Evolutionary conservation across 177 flowering plant genomes (phyloP), one percentile per base, ranked within the genome.

Genomic region (Telopea speciosissima): DNA sequence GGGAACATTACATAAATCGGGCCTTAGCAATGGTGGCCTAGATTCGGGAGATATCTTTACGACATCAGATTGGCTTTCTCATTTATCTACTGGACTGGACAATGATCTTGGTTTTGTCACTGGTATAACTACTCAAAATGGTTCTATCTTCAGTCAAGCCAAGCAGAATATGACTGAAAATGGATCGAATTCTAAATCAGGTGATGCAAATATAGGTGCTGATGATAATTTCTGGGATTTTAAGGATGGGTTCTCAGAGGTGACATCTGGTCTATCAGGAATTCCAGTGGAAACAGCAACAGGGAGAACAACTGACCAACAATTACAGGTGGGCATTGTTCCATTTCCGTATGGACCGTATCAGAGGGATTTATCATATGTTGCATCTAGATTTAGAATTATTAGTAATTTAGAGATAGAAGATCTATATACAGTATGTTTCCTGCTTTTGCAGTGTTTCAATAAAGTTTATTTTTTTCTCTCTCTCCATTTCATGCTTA

Each of bases 161-260:
- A 68, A 68, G 66, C 75, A 58, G 63, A 72, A 65, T 67, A 70
- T 68, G 52, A 28, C 31, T 24, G 73, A 73, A 59, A 78, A 69
- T 68, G 66, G 69, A 9, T 52, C 44, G 17, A 60, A 62, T 60
- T 45, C 73, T 69, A 14, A 58, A 71, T 63, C 72, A 3, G 63
- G 54, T 65, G 72, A 67, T 76, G 78, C 63, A 17, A 67, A 52
- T 65, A 66, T 45, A 62, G 80, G 71, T 72, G 36, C 73, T 72
- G 83, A 75, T 64, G 83, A 78, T 62, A 75, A 70, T 70, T 72
- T 73, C 6, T 78, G 79, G 78, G 83, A 78, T 12, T 85, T 83
- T 66, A 72, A 76, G 81, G 81, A 76, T 67, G 75, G 81, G 10
- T 75, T 66, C 24, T 72, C 78, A 61, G 82, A 79, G 63, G 62